Percentiles rank a stretch among this genome's conserved stretches.
phyloP scores from a whole-genome alignment of 2,329 filamentous ascomycete genomes.

The Biscogniauxia marginata region DNA sequence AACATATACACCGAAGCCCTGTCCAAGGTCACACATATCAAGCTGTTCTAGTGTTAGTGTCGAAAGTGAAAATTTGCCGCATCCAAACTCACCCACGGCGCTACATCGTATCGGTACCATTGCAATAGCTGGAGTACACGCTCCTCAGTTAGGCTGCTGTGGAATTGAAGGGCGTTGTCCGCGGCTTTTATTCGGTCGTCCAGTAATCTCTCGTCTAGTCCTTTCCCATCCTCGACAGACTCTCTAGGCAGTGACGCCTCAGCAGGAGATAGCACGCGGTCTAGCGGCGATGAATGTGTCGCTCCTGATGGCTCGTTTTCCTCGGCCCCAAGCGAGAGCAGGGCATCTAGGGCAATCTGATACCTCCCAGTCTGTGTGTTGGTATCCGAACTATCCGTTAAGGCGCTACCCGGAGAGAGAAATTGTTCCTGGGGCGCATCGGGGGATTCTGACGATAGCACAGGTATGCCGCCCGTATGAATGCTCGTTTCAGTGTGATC shows the following conservation, averaged over 20 bases:
- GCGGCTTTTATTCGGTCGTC: not conserved
- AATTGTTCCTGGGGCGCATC: not conserved
- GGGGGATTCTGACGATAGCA: not conserved
- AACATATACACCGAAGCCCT: slow-evolving; percentile 40
- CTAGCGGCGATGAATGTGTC: not conserved
- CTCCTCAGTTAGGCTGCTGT: slow-evolving; percentile 6
- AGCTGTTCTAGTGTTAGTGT: slow-evolving; percentile 29
- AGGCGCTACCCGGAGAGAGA: not conserved
- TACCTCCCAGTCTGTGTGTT: slow-evolving; percentile 20
- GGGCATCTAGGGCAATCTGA: slow-evolving; percentile 34
- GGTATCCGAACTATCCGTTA: not conserved
- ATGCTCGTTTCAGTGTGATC: not conserved
- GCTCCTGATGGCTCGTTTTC: slow-evolving; percentile 14
- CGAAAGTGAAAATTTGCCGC: not conserved
- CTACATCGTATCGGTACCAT: slow-evolving; percentile 45
- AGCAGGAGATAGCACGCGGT: not conserved
- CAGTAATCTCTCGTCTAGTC: not conserved
- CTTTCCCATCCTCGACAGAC: not conserved
- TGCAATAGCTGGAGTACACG: slow-evolving; percentile 34
- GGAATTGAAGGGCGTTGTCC: not conserved
- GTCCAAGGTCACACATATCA: slow-evolving; percentile 41
- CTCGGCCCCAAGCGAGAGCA: slow-evolving; percentile 32
- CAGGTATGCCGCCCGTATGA: no score
- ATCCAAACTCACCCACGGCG: slow-evolving; percentile 40
- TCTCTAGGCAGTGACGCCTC: no score